phyloP scores from a whole-genome alignment of 768 basidiomycete genomes.

The Pleurotus platypus region DNA sequence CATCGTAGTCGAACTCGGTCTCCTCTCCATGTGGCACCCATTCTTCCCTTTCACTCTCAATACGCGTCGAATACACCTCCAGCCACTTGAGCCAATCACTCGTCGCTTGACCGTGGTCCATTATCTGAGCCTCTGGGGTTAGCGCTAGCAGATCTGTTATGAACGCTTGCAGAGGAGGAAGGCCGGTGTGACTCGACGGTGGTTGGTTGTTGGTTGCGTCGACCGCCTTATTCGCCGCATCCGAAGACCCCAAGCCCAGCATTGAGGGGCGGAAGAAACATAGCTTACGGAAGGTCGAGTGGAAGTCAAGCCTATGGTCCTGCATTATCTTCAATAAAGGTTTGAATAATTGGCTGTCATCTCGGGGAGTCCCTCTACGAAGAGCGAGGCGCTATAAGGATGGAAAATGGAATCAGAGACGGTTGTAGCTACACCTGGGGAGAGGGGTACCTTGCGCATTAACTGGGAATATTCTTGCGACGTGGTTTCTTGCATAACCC shows the following conservation, averaged over 20 bases:
- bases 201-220: neutral
- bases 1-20: slow-evolving; percentile 31
- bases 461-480: slow-evolving; percentile 60
- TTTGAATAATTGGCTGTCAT: slow-evolving; percentile 57
- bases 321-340: slow-evolving; percentile 78
- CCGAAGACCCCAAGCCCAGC: slow-evolving; percentile 10
- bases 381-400: slow-evolving; percentile 70
- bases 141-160: slow-evolving; percentile 40
- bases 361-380: slow-evolving; percentile 45
- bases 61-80: slow-evolving; percentile 52
- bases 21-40: slow-evolving; percentile 31
- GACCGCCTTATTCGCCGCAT: slow-evolving; percentile 1
- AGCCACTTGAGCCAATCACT: slow-evolving; percentile 65
- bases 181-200: neutral
- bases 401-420: neutral
- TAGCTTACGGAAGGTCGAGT: slow-evolving; percentile 77
- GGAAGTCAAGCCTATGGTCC: slow-evolving; percentile 78
- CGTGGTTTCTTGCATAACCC: slow-evolving; percentile 54
- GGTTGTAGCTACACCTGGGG: no score
- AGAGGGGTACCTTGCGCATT: slow-evolving; percentile 58
- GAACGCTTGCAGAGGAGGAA: slow-evolving; percentile 33
- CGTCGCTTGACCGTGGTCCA: slow-evolving; percentile 42
- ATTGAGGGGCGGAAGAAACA: slow-evolving; percentile 53
- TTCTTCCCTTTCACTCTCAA: slow-evolving; percentile 46
- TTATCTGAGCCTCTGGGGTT: slow-evolving; percentile 41